These are phyloP conservation scores for Candida odintsovae DNA, from an alignment of 805 yeast genomes.

Conservation along the genomic window DNA sequence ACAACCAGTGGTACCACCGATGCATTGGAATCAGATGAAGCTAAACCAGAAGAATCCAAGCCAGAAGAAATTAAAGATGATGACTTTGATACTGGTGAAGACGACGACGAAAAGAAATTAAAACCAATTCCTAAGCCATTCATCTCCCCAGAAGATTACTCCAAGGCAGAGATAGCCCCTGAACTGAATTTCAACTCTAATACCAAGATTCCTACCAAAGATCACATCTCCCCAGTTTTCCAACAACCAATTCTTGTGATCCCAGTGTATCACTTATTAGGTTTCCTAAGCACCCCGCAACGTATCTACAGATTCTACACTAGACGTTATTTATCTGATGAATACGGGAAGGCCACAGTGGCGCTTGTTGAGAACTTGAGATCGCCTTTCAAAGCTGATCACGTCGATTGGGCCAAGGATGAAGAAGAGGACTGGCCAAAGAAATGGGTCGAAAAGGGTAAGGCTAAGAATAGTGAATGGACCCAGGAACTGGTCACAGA, in stretches of 20 bases:
- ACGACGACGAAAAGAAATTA: constrained; percentile 25
- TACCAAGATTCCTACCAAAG: constrained; percentile 19
- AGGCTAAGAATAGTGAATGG: constrained; percentile 81
- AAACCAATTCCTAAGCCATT: constrained; percentile 58
- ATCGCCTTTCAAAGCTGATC: constrained; percentile 45
- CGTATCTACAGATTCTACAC: constrained; percentile 77
- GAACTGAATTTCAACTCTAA: constrained; percentile 29
- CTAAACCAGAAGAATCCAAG: constrained; percentile 9
- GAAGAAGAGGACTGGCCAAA: constrained; percentile 89
- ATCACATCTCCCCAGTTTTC: constrained; percentile 50
- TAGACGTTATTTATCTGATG: constrained; percentile 64
- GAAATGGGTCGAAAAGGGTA: constrained; percentile 76
- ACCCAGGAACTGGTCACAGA: constrained; percentile 68
- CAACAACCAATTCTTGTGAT: constrained; percentile 76
- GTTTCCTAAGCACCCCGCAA: constrained; percentile 70
- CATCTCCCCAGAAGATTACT: constrained; percentile 54
- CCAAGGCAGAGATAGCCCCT: constrained; percentile 44
- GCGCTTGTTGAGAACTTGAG: constrained; percentile 39
- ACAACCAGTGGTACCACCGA: constrained; percentile 4
- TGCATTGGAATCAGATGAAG: constrained; percentile 3
- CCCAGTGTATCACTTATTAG: constrained; percentile 72
- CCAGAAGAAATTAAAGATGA: constrained; percentile 9
- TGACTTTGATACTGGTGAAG: constrained; percentile 22
- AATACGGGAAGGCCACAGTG: constrained; percentile 49
- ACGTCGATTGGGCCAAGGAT: constrained; percentile 35